Percentiles rank a stretch among this genome's conserved stretches.
phyloP scores from a whole-genome alignment of 345 rosid species.

The Gossypium sturtianum region DNA sequence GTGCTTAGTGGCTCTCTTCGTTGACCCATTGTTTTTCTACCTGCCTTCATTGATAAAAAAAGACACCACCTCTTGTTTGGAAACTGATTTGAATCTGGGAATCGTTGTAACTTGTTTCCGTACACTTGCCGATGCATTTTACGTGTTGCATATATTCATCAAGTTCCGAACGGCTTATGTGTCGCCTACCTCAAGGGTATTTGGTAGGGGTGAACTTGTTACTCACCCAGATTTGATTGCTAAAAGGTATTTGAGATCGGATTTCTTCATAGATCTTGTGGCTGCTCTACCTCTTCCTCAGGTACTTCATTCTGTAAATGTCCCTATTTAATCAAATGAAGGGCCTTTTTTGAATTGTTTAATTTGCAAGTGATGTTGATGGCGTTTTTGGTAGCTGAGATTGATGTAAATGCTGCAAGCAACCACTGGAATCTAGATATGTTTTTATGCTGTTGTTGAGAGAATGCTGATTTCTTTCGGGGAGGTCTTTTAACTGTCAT shows the following conservation, averaged over 20 bases:
- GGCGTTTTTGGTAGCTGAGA: neutral
- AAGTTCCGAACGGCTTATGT: slow-evolving; percentile 82
- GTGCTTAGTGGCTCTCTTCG: slow-evolving; percentile 70
- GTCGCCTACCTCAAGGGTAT: slow-evolving; percentile 69
- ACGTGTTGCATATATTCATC: slow-evolving; percentile 50
- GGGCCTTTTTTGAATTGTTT: neutral
- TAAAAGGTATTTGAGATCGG: slow-evolving; percentile 56
- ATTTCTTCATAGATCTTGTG: slow-evolving; percentile 58
- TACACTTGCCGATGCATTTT: slow-evolving; percentile 66
- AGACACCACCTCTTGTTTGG: slow-evolving; percentile 11
- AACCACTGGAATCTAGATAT: neutral
- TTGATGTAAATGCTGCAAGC: neutral
- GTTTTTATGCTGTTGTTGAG: neutral
- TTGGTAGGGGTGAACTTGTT: slow-evolving; percentile 84
- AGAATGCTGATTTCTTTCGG: too few relatives aligned
- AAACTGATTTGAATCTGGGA: slow-evolving; percentile 42
- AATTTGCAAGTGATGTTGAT: neutral
- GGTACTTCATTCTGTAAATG: neutral
- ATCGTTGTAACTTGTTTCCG: slow-evolving; percentile 64
- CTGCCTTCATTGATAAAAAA: slow-evolving; percentile 52
- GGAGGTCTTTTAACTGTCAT: too few relatives aligned
- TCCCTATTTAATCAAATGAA: slow-evolving; percentile 37
- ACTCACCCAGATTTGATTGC: slow-evolving; percentile 64
- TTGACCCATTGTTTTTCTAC: slow-evolving; percentile 80
- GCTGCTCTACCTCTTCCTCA: slow-evolving; percentile 20